Base-by-base conservation (phyloP, 352 stramenopile genomes). In the Phytophthora pistaciae region DNA sequence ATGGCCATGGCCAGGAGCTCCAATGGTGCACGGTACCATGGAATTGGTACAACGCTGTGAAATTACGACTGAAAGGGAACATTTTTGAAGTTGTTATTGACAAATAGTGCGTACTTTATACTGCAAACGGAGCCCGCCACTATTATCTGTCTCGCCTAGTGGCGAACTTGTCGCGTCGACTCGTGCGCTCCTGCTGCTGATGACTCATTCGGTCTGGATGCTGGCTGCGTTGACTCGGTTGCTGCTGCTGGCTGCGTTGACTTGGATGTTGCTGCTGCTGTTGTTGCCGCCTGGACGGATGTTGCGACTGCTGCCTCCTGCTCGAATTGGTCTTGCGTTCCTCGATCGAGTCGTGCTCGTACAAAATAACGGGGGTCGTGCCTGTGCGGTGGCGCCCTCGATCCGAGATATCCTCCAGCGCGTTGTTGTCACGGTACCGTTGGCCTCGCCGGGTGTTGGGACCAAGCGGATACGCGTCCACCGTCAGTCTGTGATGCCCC, bases 341-440 rank as follows among this genome's bases (percentile, higher is more conserved):
- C 23, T 78, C 74, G 3, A 72, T 49, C 14, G 62, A 60, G 8
- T 70, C 53, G 52, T 68, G 46, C 38, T 84, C 71, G 42, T 80
- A 84, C 18, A 84, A 53, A 14, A 82, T 56, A 27, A 84, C 61
- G 18, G 77, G 77, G 1, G 68, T 64, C 2, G 77, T 82, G 21
- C 64, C 70, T 27, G 31, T 56, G 14, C 77, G 64, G 53, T 52
- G 58, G 55, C 71, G 77, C n/a, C 56, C 40, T 14, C 50, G 63
- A 9, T 61, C 59, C 23, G 64, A 75, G 53, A 82, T 78, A 55
- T 79, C 66, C 13, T 82, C 54, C 6, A 77, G 25, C 49, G 57
- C 20, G 31, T 54, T 56, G 31, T 54, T 56, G 38, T 56, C 14
- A 20, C 65, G 64, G 8, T 53, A 31, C 50, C 50, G 50, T 36